Evolutionary conservation across 1,284 basidiomycete species (phyloP).

Genomic region (Tilletia walkeri): DNA sequence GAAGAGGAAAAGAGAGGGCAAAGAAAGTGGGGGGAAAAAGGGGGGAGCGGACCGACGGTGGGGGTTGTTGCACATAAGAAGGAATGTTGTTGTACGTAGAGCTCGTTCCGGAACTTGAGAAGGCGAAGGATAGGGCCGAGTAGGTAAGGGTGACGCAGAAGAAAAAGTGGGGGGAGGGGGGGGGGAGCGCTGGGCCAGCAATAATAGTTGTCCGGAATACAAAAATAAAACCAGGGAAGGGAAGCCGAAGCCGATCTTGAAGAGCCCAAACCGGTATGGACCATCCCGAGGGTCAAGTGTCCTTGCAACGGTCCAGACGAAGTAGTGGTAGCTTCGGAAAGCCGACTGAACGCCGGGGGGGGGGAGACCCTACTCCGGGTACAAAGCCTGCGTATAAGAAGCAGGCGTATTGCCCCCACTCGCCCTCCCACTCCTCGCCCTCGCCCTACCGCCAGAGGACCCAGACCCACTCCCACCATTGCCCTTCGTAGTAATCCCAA

Average conservation of each 20-base stretch:
- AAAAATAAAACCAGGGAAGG: too few relatives aligned
- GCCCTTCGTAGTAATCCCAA: neutral
- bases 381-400: conserved; percentile 1
- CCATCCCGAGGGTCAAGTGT: too few relatives aligned
- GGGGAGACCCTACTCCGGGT: neutral
- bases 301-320: too few relatives aligned
- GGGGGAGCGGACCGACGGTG: neutral
- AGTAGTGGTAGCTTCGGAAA: too few relatives aligned
- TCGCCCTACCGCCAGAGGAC: neutral
- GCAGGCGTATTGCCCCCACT: conserved; percentile 1
- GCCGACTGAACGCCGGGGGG: neutral
- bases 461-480: neutral
- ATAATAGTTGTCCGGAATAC: too few relatives aligned
- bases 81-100: neutral
- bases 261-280: too few relatives aligned
- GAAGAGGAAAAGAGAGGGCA: neutral
- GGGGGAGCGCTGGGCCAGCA: too few relatives aligned
- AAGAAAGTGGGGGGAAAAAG: neutral
- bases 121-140: neutral
- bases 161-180: neutral
- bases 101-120: neutral
- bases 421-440: neutral
- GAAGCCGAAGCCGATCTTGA: too few relatives aligned
- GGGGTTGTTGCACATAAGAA: neutral
- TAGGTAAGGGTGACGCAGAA: neutral